These are phyloP conservation scores for Ceratobasidium sp. DNA, from an alignment of 1,284 basidiomycete species.

Conservation along the genomic window DNA sequence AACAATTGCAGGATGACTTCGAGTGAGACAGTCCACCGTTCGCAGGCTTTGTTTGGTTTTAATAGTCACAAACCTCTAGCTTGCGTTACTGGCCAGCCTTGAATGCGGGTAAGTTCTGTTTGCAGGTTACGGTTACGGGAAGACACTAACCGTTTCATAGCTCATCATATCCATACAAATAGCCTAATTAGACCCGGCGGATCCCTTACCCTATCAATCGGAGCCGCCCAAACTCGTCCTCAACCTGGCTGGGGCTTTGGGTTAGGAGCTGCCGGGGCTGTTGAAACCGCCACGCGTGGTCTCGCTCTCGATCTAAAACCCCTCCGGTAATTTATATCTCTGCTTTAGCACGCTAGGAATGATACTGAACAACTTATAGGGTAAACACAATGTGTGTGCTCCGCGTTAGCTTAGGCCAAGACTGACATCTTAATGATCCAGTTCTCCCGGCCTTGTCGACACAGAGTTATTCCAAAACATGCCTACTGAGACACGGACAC, in stretches of 20 bases:
- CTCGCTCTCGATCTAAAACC: conserved; percentile 33
- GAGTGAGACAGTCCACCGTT: neutral
- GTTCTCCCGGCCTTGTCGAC: conserved; percentile 8
- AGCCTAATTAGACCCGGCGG: conserved; percentile 21
- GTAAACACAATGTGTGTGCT: conserved; percentile 12
- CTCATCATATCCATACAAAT: conserved; percentile 5
- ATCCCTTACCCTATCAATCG: conserved; percentile 9
- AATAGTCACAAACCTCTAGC: neutral
- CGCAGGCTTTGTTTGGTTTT: neutral
- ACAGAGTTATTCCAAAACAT: neutral
- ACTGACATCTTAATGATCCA: neutral
- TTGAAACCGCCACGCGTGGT: conserved; percentile 11
- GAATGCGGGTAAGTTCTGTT: conserved; percentile 1
- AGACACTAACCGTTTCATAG: too few relatives aligned
- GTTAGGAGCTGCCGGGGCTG: neutral
- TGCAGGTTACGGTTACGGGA: too few relatives aligned
- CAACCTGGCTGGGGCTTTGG: neutral
- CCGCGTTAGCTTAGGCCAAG: too few relatives aligned
- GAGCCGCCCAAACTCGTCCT: neutral
- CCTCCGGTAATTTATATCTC: conserved; percentile 3
- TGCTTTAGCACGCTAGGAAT: neutral
- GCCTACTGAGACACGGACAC: neutral
- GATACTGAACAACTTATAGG: neutral
- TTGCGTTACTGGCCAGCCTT: too few relatives aligned
- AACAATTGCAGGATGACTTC: neutral